These are phyloP conservation scores for Mycena haematopus DNA, from an alignment of 768 basidiomycete genomes.

Conservation along the genomic window DNA sequence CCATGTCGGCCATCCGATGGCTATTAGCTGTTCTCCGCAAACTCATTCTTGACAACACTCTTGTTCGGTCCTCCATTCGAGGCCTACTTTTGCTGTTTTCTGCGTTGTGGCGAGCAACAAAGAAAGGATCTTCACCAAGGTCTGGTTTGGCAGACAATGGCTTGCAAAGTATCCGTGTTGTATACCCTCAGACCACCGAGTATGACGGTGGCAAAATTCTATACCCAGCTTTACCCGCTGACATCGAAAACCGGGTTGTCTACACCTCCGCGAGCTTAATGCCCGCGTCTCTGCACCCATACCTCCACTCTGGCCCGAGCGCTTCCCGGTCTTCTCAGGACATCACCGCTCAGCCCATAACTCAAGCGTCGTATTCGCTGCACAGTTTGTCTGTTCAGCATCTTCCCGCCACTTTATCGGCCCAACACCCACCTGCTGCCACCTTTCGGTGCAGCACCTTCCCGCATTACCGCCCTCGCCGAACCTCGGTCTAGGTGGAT, in stretches of 20 bases:
- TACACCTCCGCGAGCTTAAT: constrained; percentile 26
- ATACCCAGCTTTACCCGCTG: not conserved
- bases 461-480: constrained; percentile 11
- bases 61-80: constrained; percentile 19
- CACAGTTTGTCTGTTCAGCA: constrained; percentile 27
- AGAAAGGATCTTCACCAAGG: not conserved
- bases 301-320: constrained; percentile 27
- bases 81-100: constrained; percentile 17
- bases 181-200: constrained; percentile 12
- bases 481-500: constrained; percentile 10
- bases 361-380: constrained; percentile 24
- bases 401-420: constrained; percentile 16
- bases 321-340: constrained; percentile 36
- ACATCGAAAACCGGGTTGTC: constrained; percentile 2
- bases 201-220: not conserved
- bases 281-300: constrained; percentile 35
- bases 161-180: constrained; percentile 3
- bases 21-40: constrained; percentile 16
- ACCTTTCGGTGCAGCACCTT: constrained; percentile 13
- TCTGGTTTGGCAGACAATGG: not conserved
- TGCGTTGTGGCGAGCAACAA: constrained; percentile 11
- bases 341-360: constrained; percentile 23
- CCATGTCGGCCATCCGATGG: constrained; percentile 11
- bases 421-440: constrained; percentile 2
- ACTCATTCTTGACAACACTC: constrained; percentile 6